Evolutionary conservation across 2,329 filamentous ascomycete genomes (phyloP), one percentile per base, ranked within the genome.

Genomic region (Apiospora aurea): DNA sequence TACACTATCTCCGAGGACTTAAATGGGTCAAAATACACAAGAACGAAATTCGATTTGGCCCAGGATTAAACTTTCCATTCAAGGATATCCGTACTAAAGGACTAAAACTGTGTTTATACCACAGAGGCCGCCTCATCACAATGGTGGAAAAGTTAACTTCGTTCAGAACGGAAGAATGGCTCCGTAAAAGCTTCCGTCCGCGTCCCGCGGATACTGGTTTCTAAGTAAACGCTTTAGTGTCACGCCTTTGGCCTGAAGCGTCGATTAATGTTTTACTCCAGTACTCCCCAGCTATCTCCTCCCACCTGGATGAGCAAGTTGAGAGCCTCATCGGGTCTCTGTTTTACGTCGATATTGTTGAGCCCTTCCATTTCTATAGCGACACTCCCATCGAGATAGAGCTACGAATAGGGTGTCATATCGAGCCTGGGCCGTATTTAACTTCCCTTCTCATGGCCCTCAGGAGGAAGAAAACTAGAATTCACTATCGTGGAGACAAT

Each of bases 301-400:
- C 53, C 29, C 16, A 38, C 18, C 29, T 61, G 11, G 29, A 61
- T 41, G 18, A 61, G 53, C 18, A 61, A 61, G 53, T 61, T 29
- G 18, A 61, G 2, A 38, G 53, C 53, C 53, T 61, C 7, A 29
- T 61, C 2, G 29, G 29, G 29, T 61, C 53, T 61, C 18, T 61
- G n/a, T 61, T 61, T 41, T 61, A 61, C 18, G 41, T 61, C 53
- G 18, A 61, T n/a, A 61, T 38, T 61, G 29, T 61, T 61, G 18
- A 61, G 29, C 53, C 53, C 29, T 61, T 61, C 10, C 29, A 61
- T 61, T 61, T 38, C 7, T 61, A 61, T 38, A 61, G 29, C n/a
- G 29, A 61, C 2, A 38, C 29, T 38, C 53, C 29, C 10, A 38
- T 61, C 29, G 29, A 61, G 29, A 61, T 61, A 61, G 29, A n/a